Percentiles rank a stretch among this genome's conserved stretches.
Conservation (phyloP, 2,329 filamentous ascomycete genomes). For the Cladosporium sphaerospermum region DNA sequence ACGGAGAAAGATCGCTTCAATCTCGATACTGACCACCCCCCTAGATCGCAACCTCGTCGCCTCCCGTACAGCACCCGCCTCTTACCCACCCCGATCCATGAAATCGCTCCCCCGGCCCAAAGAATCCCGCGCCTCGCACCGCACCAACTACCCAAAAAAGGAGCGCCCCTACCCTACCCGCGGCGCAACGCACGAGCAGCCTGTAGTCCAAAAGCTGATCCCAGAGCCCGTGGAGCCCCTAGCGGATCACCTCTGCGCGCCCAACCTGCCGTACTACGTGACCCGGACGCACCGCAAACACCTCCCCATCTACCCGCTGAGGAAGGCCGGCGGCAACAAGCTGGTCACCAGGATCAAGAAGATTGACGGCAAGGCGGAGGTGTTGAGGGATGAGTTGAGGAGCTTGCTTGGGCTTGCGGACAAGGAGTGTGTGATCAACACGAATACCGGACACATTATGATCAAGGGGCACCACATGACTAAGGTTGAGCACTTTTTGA, state of each 20-base stretch:
- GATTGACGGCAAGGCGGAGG: conserved; percentile 64
- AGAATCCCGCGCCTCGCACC: conserved; percentile 30
- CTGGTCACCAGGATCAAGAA: conserved; percentile 71
- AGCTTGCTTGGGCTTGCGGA: conserved; percentile 43
- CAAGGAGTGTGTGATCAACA: conserved; percentile 52
- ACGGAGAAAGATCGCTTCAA: background rate
- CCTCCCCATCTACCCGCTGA: conserved; percentile 69
- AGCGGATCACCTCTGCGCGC: conserved; percentile 30
- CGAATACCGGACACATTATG: conserved; percentile 65
- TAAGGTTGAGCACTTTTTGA: conserved; percentile 30
- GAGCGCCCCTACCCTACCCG: conserved; percentile 30
- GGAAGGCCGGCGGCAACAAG: conserved; percentile 69
- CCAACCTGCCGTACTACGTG: conserved; percentile 61
- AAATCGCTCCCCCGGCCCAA: conserved; percentile 31
- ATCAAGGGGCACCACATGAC: conserved; percentile 48
- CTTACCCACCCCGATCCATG: conserved; percentile 28
- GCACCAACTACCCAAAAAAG: conserved; percentile 28
- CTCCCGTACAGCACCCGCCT: conserved; percentile 27
- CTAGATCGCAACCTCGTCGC: conserved; percentile 29
- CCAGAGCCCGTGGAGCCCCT: conserved; percentile 21
- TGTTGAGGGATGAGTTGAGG: conserved; percentile 59
- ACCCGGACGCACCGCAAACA: conserved; percentile 63
- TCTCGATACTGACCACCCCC: background rate
- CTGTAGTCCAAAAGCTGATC: conserved; percentile 18
- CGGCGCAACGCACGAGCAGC: conserved; percentile 21